These are phyloP conservation scores for Trichoderma atrobrunneum DNA, from an alignment of 2,329 filamentous ascomycete genomes.

Conservation along the genomic window DNA sequence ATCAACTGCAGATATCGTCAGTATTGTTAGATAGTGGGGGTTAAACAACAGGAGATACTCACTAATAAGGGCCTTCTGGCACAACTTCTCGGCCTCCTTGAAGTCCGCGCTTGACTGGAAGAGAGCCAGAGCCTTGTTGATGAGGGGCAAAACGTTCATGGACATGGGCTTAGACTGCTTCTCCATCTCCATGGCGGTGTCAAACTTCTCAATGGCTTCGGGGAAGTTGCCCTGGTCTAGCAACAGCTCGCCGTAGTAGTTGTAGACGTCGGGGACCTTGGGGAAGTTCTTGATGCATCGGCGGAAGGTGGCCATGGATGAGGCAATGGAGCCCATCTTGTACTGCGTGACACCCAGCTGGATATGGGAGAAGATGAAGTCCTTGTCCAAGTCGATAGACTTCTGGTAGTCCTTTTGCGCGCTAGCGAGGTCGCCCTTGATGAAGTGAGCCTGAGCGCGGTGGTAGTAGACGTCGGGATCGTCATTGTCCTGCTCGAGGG, in stretches of 20 bases:
- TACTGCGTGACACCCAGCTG: constrained; percentile 99
- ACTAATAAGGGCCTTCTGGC: constrained; percentile 97
- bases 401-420: constrained; percentile 99
- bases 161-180: constrained; percentile 88
- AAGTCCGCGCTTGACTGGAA: constrained; percentile 99
- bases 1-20: constrained; percentile 65
- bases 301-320: constrained; percentile 97
- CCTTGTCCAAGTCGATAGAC: constrained; percentile 91
- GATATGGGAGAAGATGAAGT: constrained; percentile 99
- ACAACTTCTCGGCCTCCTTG: constrained; percentile 88
- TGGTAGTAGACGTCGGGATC: constrained; percentile 99
- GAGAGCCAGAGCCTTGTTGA: constrained; percentile 95
- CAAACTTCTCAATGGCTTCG: constrained; percentile 96
- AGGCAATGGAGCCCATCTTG: constrained; percentile 98
- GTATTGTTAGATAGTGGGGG: constrained; percentile 21
- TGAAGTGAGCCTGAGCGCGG: constrained; percentile 96
- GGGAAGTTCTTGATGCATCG: constrained; percentile 98
- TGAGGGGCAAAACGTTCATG: constrained; percentile 95
- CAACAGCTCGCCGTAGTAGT: constrained; percentile 97
- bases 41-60: constrained; percentile 41
- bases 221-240: constrained; percentile 95
- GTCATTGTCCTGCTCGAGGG: constrained; percentile 76
- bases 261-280: constrained; percentile 95
- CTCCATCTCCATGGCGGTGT: constrained; percentile 98
- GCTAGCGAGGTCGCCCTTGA: constrained; percentile 87